Percentiles rank a stretch among this genome's conserved stretches.
Conservation (phyloP, 768 basidiomycete species). For the Tulasnella calospora region DNA sequence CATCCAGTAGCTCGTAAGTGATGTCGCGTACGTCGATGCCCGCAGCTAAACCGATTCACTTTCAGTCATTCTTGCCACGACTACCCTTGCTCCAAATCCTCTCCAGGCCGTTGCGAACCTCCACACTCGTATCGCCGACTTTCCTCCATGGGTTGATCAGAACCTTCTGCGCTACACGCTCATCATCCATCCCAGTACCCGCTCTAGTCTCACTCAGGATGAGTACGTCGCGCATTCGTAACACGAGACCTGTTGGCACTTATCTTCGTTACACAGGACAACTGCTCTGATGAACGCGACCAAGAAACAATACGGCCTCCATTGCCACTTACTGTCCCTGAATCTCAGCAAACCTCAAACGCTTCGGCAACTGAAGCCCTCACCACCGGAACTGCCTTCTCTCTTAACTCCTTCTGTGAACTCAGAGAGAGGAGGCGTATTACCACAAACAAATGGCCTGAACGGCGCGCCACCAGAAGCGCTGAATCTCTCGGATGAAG, state of each 20-base stretch:
- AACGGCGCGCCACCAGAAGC: neutral
- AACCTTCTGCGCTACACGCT: slow-evolving; percentile 67
- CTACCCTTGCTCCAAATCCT: slow-evolving; percentile 76
- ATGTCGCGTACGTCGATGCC: neutral
- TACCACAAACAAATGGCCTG: slow-evolving; percentile 28
- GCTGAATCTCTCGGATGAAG: slow-evolving; percentile 51
- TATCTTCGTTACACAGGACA: slow-evolving; percentile 46
- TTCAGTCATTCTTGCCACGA: slow-evolving; percentile 73
- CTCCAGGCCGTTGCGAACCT: slow-evolving; percentile 71
- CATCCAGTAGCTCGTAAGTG: slow-evolving; percentile 74
- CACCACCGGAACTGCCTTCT: slow-evolving; percentile 60
- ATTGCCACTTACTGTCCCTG: slow-evolving; percentile 66
- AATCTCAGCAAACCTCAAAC: slow-evolving; percentile 35
- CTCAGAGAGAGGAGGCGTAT: slow-evolving; percentile 29
- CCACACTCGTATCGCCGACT: slow-evolving; percentile 59
- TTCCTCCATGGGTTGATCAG: slow-evolving; percentile 78
- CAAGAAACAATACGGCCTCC: slow-evolving; percentile 79
- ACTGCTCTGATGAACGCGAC: slow-evolving; percentile 77
- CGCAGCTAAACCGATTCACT: slow-evolving; percentile 25
- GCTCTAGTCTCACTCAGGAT: slow-evolving; percentile 64
- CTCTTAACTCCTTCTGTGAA: slow-evolving; percentile 51
- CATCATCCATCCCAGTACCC: slow-evolving; percentile 63
- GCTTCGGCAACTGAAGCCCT: slow-evolving; percentile 39
- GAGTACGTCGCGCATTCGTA: slow-evolving; percentile 53
- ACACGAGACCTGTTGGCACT: slow-evolving; percentile 14